Base-by-base conservation (phyloP, 73 alveolate species). In the Paramecium octaurelia region DNA sequence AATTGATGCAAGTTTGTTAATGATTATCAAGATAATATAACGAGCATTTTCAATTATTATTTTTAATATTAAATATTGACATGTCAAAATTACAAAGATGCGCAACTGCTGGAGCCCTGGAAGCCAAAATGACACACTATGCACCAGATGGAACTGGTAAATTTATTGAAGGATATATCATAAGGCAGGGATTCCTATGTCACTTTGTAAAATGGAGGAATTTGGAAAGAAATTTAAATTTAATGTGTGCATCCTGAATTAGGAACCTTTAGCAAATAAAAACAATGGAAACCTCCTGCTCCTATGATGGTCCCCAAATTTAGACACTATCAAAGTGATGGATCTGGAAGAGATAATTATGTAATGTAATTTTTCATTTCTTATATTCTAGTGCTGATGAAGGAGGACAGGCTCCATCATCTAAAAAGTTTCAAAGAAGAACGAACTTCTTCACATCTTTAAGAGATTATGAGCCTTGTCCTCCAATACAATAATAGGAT, bases 271-370 rank as follows among this genome's bases (percentile, higher is more conserved):
- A 35, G 50, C 4, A 29, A 14, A 31, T 5, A 23, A 68, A 29
- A 35, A 68, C 27, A 29, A 68, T 68, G 42, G 27, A 24, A 11
- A 31, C 85, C 85, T 5, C 50, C 85, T 16, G 46, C 85, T 4
- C 85, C 85, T 4, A 68, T 68, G 48, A 68, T 68, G 85, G 27
- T 14, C 9, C 27, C 85, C 8, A 20, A 68, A 20, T 68, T 34
- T 68, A 23, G 24, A 68, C 50, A 23, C 1, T 23, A 68, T 23
- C 27, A 68, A 68, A 68, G 85, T 35, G 85, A 68, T 23, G 85
- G 85, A 29, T 34, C 54, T 14, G 85, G 85, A 31, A 68, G 85
- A 68, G 85, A 68, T 68, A 68, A 68, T 68, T 68, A 68, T 68
- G 46, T 68, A 16, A 68, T 23, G 85, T 23, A 24, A 68, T 54